phyloP scores from a whole-genome alignment of 2,329 filamentous ascomycete species.

The Knufia fluminis region DNA sequence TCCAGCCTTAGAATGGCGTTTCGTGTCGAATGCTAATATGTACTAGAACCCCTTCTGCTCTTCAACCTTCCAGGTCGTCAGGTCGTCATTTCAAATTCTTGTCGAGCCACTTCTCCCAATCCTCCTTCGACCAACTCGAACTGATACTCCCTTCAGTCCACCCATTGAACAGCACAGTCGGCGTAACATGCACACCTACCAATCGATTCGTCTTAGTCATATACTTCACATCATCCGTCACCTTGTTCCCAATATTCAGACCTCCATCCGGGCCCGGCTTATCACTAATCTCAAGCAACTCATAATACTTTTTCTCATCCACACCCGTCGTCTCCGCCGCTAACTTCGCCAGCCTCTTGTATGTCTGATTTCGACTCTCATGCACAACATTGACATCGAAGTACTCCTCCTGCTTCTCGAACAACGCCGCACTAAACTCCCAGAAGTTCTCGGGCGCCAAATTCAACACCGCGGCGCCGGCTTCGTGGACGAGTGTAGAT shows the following conservation, averaged over 20 bases:
- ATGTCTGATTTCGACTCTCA: conserved; percentile 77
- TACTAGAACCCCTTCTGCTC: no score
- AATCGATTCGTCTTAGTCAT: conserved; percentile 66
- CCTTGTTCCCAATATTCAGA: conserved; percentile 69
- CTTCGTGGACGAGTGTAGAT: conserved; percentile 63
- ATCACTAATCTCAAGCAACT: conserved; percentile 58
- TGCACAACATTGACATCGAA: conserved; percentile 79
- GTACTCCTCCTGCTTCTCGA: conserved; percentile 61
- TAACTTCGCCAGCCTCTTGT: conserved; percentile 67
- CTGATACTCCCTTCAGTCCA: conserved; percentile 70
- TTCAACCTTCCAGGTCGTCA: not conserved
- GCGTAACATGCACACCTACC: conserved; percentile 79
- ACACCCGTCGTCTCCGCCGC: conserved; percentile 57
- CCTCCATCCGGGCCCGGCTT: conserved; percentile 57
- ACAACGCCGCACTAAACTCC: conserved; percentile 63
- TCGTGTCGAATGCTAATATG: no score
- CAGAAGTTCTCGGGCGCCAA: conserved; percentile 66
- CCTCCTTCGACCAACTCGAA: conserved; percentile 65
- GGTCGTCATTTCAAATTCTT: conserved; percentile 48
- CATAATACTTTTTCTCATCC: conserved; percentile 60
- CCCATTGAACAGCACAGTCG: conserved; percentile 78
- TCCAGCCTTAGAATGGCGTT: no score
- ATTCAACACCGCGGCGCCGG: conserved; percentile 68
- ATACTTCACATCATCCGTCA: conserved; percentile 78
- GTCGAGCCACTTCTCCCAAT: conserved; percentile 79